These are phyloP conservation scores for Hondaea fermentalgiana DNA, from an alignment of 108 stramenopile species.

Conservation along the genomic window DNA sequence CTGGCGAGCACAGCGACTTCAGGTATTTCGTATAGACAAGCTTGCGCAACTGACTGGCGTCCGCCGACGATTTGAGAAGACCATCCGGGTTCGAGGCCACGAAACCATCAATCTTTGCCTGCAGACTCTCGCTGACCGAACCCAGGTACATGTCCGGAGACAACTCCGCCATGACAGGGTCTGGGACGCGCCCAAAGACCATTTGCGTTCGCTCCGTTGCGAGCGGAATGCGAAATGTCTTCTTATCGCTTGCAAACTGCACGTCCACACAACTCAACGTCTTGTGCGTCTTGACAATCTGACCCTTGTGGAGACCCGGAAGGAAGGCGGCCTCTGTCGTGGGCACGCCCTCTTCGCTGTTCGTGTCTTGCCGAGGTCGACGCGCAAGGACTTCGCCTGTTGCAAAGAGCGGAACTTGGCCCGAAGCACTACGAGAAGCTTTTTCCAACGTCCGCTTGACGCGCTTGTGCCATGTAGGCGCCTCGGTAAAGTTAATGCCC, in stretches of 20 bases:
- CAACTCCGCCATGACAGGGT: constrained; percentile 22
- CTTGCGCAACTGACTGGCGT: constrained; percentile 22
- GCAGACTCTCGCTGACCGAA: background rate
- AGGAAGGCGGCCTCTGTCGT: background rate
- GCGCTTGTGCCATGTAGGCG: background rate
- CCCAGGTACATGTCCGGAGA: background rate
- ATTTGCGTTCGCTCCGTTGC: background rate
- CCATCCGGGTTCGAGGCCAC: background rate
- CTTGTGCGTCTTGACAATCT: background rate
- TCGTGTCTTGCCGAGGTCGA: background rate
- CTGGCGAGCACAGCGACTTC: constrained; percentile 76
- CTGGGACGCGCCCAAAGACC: constrained; percentile 18
- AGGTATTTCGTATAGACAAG: constrained; percentile 83
- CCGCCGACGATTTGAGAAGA: background rate
- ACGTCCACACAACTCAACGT: background rate
- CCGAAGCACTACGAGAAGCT: background rate
- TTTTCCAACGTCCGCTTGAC: constrained; percentile 11
- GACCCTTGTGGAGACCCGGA: background rate
- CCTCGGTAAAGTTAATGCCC: background rate
- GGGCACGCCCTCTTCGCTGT: background rate
- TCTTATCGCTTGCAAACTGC: background rate
- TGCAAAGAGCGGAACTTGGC: background rate
- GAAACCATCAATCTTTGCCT: background rate
- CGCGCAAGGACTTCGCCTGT: background rate
- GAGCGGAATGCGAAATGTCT: background rate